Conservation (phyloP, 306 rosid genomes). For the Prunus salicina region DNA sequence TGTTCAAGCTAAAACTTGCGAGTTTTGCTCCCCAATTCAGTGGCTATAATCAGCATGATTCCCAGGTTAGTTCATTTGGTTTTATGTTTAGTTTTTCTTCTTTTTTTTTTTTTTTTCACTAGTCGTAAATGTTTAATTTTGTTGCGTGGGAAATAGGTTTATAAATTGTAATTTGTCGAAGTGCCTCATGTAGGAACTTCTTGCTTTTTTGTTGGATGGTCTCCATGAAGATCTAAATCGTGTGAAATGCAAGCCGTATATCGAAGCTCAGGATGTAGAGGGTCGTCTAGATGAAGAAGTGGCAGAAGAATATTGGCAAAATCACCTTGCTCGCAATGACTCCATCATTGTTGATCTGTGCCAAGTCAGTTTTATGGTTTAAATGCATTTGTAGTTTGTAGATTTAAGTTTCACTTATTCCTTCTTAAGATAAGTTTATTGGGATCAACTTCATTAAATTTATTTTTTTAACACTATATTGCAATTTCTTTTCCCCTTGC, state of each 20-base stretch:
- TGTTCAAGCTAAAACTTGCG: constrained; percentile 64
- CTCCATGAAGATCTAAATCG: constrained; percentile 90
- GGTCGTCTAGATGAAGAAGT: constrained; percentile 72
- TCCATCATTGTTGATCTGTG: constrained; percentile 72
- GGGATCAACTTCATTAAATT: neutral
- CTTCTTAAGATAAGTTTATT: neutral
- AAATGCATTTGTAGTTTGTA: neutral
- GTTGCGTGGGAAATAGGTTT: constrained; percentile 17
- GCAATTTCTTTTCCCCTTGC: constrained; percentile 2
- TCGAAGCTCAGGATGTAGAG: constrained; percentile 73
- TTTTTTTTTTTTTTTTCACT: constrained; percentile 2
- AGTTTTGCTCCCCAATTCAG: constrained; percentile 80
- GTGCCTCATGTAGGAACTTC: constrained; percentile 67
- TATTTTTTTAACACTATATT: constrained; percentile 1
- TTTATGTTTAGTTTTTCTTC: constrained; percentile 1
- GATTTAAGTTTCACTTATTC: neutral
- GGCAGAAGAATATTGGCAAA: constrained; percentile 82
- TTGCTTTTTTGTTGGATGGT: constrained; percentile 91
- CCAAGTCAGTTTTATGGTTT: constrained; percentile 49
- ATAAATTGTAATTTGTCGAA: constrained; percentile 18
- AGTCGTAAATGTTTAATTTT: constrained; percentile 8
- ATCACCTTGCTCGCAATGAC: constrained; percentile 83
- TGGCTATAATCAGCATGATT: constrained; percentile 87
- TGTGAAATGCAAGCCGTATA: constrained; percentile 73
- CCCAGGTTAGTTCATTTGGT: constrained; percentile 59